These are phyloP conservation scores for Polyporus arcularius DNA, from an alignment of 768 basidiomycete species.

Conservation along the genomic window DNA sequence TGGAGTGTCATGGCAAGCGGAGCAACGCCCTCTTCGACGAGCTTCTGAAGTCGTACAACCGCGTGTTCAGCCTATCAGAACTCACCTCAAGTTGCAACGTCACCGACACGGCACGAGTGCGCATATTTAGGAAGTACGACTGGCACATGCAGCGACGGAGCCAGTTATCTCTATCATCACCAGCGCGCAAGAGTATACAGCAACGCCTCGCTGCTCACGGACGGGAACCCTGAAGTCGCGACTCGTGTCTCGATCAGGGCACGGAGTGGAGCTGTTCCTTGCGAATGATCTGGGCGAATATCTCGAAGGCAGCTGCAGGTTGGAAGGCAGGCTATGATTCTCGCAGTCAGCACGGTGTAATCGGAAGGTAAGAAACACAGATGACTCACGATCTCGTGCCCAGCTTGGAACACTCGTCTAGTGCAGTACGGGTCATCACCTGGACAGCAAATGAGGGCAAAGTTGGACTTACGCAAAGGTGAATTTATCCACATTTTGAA, in stretches of 20 bases:
- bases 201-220: no score
- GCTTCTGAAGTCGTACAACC: no score
- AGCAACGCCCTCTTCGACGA: no score
- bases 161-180: no score
- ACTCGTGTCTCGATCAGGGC: neutral
- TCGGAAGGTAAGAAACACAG: neutral
- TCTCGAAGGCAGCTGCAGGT: neutral
- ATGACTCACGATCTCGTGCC: slow-evolving; percentile 62
- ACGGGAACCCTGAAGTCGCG: no score
- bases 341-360: neutral
- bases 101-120: no score
- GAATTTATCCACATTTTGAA: slow-evolving; percentile 68
- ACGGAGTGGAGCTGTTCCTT: slow-evolving; percentile 57
- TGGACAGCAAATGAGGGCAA: neutral
- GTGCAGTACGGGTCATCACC: neutral
- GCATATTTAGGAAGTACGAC: no score
- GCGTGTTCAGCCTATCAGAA: no score
- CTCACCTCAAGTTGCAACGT: no score
- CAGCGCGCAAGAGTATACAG: no score
- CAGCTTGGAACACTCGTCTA: slow-evolving; percentile 54
- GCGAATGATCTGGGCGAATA: slow-evolving; percentile 57
- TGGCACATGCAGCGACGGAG: no score
- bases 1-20: no score
- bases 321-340: neutral
- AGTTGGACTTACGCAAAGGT: slow-evolving; percentile 57